Evolutionary conservation across 2,329 filamentous ascomycete species (phyloP).

Genomic region (Ascochyta fabae): DNA sequence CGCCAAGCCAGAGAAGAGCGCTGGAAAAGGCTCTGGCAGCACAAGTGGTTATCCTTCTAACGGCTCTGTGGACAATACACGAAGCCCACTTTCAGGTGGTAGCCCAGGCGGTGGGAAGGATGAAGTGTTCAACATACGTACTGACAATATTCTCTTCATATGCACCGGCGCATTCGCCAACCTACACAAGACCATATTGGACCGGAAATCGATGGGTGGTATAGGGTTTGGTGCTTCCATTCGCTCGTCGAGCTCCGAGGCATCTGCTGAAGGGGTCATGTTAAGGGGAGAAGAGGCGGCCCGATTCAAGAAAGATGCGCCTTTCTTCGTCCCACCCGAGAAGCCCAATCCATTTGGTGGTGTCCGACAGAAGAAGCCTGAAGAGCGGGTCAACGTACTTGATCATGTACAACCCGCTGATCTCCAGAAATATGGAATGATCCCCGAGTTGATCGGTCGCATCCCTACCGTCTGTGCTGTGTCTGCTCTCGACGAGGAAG

Average conservation of each 20-base stretch:
- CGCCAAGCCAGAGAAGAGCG: conserved; percentile 76
- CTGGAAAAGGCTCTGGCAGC: conserved; percentile 31
- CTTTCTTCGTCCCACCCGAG: conserved; percentile 57
- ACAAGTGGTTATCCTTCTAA: conserved; percentile 18
- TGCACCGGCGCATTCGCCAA: conserved; percentile 96
- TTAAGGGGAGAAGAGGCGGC: conserved; percentile 62
- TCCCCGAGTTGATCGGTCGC: conserved; percentile 94
- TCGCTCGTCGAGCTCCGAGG: conserved; percentile 60
- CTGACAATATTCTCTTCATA: conserved; percentile 96
- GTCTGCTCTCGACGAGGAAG: conserved; percentile 70
- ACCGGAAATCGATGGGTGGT: conserved; percentile 82
- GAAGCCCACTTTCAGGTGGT: conserved; percentile 22
- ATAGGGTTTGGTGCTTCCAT: conserved; percentile 93
- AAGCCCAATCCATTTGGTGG: conserved; percentile 32
- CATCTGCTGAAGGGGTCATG: conserved; percentile 65
- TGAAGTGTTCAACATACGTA: conserved; percentile 77
- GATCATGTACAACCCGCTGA: conserved; percentile 78
- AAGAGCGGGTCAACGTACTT: conserved; percentile 61
- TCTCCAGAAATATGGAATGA: conserved; percentile 85
- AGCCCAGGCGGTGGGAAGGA: conserved; percentile 52
- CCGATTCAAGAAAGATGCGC: conserved; percentile 64
- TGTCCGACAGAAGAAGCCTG: conserved; percentile 25
- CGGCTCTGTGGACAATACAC: conserved; percentile 30
- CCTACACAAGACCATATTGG: conserved; percentile 83
- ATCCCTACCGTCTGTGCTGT: conserved; percentile 90